Base-by-base conservation (phyloP, 345 rosid genomes). In the Linum tenue region DNA sequence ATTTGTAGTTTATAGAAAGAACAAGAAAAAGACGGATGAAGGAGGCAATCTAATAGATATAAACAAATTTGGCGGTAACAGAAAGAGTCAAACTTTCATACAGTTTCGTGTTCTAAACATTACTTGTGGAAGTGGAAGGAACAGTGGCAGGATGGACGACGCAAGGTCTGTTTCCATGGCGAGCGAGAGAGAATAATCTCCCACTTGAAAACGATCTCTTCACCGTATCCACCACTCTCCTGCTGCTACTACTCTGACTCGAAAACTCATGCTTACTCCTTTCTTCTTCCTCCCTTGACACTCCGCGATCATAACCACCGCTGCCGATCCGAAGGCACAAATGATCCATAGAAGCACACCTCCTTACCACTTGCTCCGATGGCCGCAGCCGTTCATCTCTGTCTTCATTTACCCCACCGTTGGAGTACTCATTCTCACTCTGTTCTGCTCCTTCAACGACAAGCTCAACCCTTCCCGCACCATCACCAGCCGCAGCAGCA, bases 151-250 rank as follows among this genome's bases (percentile, higher is more conserved):
- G 53, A 48, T 48, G 53, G 9, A 9, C 31, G 31, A 22, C 14
- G 53, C 15, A 48, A 8, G 14, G 1, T 48, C 53, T 48, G 14
- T 8, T 77, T 67, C 79, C 85, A 65, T 77, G 86, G 55, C 79
- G 35, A 39, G 71, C 62, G 40, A 77, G 78, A 44, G 75, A 72
- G 64, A 85, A 76, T 70, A 85, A 76, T 72, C 80, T 80, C 56
- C 83, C 88, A 70, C 88, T 77, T 3, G 95, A 84, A 69, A 80
- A 76, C 15, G 95, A 83, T 74, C 89, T 83, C 78, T 81, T 88
- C 70, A 82, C 68, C 14, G 64, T 55, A 58, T 51, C 71, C 17
- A 67, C 70, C 50, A 73, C 64, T 63, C 73, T 79, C 66, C 68
- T 73, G 40, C 70, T 72, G 66, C 31, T 59, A 68, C 75, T 37